Conservation (phyloP, 1,284 basidiomycete genomes). For the Leccinum fuscescens region DNA sequence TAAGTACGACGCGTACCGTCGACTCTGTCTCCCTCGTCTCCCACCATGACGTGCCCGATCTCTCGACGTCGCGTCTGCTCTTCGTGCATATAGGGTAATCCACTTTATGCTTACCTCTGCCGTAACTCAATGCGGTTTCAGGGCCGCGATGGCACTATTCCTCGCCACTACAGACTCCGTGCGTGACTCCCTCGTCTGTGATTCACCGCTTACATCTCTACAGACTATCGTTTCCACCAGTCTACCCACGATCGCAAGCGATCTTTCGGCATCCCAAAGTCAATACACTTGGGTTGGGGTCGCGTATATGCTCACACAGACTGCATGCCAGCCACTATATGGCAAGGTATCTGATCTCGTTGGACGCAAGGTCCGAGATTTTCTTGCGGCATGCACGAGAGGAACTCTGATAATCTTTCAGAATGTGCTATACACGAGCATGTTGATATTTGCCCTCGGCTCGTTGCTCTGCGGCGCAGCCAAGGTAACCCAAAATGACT, state of each 20-base stretch:
- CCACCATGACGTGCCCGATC: conserved; percentile 18
- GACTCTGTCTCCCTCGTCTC: conserved; percentile 29
- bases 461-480: conserved; percentile 72
- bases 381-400: conserved; percentile 4
- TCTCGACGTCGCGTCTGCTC: conserved; percentile 50
- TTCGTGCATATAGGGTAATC: conserved; percentile 55
- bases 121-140: conserved; percentile 30
- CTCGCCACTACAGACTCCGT: conserved; percentile 82
- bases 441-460: conserved; percentile 66
- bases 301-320: conserved; percentile 79
- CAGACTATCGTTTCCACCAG: conserved; percentile 81
- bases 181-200: conserved; percentile 30
- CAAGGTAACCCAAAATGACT: conserved; percentile 41
- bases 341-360: conserved; percentile 74
- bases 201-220: conserved; percentile 18
- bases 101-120: conserved; percentile 1
- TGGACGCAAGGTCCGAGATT: conserved; percentile 60
- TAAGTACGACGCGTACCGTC: conserved; percentile 14
- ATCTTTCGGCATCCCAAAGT: conserved; percentile 59
- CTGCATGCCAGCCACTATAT: conserved; percentile 77
- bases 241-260: conserved; percentile 70
- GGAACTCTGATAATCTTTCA: conserved; percentile 30
- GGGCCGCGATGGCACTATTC: conserved; percentile 72
- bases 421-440: conserved; percentile 66
- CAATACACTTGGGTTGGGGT: conserved; percentile 85